Conservation (phyloP, 2,329 filamentous ascomycete species). For the Elsinoe fawcettii region DNA sequence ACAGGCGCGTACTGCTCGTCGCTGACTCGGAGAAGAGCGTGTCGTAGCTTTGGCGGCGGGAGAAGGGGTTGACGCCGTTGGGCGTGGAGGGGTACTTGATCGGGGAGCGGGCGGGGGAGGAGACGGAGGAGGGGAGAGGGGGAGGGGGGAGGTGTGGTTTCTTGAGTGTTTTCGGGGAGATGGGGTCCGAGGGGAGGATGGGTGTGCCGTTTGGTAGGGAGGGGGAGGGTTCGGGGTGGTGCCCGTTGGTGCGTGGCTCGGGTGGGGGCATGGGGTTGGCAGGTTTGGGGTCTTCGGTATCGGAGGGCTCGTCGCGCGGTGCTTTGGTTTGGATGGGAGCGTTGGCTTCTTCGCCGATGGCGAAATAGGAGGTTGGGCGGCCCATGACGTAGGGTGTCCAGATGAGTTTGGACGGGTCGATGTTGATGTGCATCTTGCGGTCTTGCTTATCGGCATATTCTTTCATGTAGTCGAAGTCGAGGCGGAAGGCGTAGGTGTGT, state of each 20-base stretch:
- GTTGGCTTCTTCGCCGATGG: slow-evolving; percentile 31
- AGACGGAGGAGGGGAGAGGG: slow-evolving; percentile 11
- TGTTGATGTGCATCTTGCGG: slow-evolving; percentile 74
- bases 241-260: slow-evolving; percentile 13
- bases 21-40: slow-evolving; percentile 14
- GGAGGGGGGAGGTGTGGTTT: slow-evolving; percentile 19
- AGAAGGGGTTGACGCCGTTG: slow-evolving; percentile 21
- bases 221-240: slow-evolving; percentile 18
- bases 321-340: slow-evolving; percentile 68
- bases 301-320: slow-evolving; percentile 65
- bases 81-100: slow-evolving; percentile 17
- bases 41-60: slow-evolving; percentile 15
- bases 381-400: slow-evolving; percentile 99
- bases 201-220: slow-evolving; percentile 11
- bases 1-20: slow-evolving; percentile 10
- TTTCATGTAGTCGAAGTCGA: slow-evolving; percentile 77
- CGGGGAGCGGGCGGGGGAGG: slow-evolving; percentile 14
- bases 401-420: slow-evolving; percentile 71
- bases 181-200: slow-evolving; percentile 11
- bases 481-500: slow-evolving; percentile 77
- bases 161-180: slow-evolving; percentile 21
- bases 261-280: slow-evolving; percentile 39
- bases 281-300: slow-evolving; percentile 33
- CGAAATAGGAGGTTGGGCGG: slow-evolving; percentile 39
- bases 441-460: slow-evolving; percentile 88